Percentiles rank a stretch among this genome's conserved stretches.
Conservation (phyloP, 495 filamentous ascomycete species). For the Pyrenula aspistea region DNA sequence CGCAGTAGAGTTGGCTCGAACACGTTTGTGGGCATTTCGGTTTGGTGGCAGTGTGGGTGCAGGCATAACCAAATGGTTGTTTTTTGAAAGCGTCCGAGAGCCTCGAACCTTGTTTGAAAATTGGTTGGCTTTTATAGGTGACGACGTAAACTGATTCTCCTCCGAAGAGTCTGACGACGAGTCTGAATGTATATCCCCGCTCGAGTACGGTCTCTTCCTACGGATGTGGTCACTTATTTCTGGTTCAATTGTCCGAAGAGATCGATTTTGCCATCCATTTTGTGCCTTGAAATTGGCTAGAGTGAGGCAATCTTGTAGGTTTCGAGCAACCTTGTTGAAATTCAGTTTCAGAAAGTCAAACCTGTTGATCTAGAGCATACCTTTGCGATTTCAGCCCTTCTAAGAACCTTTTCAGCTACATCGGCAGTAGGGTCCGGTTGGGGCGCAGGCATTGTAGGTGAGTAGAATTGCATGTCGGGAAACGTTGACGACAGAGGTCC, state of each 20-base stretch:
- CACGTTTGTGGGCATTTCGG: conserved; percentile 36
- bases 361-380: conserved; percentile 27
- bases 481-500: conserved; percentile 2
- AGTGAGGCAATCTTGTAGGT: conserved; percentile 82
- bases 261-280: conserved; percentile 41
- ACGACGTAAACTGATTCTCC: conserved; percentile 20
- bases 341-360: neutral
- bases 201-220: conserved; percentile 46
- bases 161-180: conserved; percentile 59
- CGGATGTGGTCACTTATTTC: conserved; percentile 30
- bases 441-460: conserved; percentile 14
- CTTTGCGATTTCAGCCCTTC: conserved; percentile 73
- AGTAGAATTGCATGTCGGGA: neutral
- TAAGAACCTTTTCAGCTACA: conserved; percentile 57
- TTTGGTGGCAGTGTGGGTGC: conserved; percentile 29
- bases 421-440: conserved; percentile 37
- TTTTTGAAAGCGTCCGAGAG: conserved; percentile 44
- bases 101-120: conserved; percentile 9
- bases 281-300: conserved; percentile 94
- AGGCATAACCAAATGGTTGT: conserved; percentile 28
- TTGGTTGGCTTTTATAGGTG: neutral
- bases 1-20: conserved; percentile 53
- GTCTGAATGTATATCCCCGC: conserved; percentile 60
- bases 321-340: conserved; percentile 64
- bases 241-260: conserved; percentile 1